Base-by-base conservation (phyloP, 495 filamentous ascomycete genomes). In the Staphylotrichum longicolle region DNA sequence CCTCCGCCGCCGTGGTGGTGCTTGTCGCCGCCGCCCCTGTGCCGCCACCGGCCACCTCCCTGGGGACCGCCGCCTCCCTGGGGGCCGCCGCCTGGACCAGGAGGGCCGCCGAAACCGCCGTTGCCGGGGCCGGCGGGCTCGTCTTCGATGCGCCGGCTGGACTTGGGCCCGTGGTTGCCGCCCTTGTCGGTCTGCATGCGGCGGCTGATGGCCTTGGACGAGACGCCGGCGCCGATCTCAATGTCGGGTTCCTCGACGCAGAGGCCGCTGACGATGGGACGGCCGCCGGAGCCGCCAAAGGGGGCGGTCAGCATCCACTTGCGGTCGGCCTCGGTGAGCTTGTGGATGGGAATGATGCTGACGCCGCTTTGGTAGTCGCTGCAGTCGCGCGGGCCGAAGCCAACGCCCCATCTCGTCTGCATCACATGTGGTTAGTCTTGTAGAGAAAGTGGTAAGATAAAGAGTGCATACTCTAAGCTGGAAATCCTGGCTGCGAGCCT, bases 221-320 rank as follows among this genome's bases (percentile, higher is more conserved):
- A 96, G 11, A 98, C 95, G 54, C 94, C 94, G 46, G 92, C 91
- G 47, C 94, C 94, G 61, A 98, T 98, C 72, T 98, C 94, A 66
- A 98, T 98, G 71, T 98, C 94, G 7, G 94, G 94, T 74, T 98
- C 94, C 69, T 98, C 94, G 27, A 98, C 89, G 12, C 92, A 87
- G 74, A 98, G 85, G 20, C 93, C 93, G 32, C 80, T 77, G 67
- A 90, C 89, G 60, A 98, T 89, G 1, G 84, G 75, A 51, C 83
- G 83, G 52, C 93, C 94, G 55, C 94, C 95, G 61, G 89, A 94
- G 42, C 94, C 94, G 62, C 94, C 94, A 64, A 88, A 96, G 66
- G 94, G 91, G 20, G 94, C 94, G 49, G 86, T 96, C 62, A 96
- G 77, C 86, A 98, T 93, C 95, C 95, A 98, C 73, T 96, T 96